Base-by-base conservation (phyloP, 371 early-diverging fungal species). In the Mortierella polycephala region DNA sequence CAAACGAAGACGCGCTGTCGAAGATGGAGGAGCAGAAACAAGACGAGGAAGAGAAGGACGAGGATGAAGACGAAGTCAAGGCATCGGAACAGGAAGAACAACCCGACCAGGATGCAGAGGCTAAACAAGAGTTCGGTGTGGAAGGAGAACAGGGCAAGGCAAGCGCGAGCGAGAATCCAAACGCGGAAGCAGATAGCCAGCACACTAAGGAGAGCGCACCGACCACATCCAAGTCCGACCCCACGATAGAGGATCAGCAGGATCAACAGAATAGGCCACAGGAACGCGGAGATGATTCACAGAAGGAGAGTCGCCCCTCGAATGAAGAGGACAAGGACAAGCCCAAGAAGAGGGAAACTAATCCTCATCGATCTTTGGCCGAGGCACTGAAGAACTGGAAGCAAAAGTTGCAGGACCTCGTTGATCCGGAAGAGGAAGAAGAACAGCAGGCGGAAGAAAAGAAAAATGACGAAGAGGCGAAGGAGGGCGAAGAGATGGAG, bases 341-440 rank as follows among this genome's bases (percentile, higher is more conserved):
- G 57, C 73, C 81, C 55, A 74, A 64, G 63, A 81, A 81, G 60
- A 67, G 52, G 20, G 81, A 86, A 56, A 83, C 87, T 41, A 91
- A 92, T 58, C 91, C 94, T 30, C 91, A 93, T 76, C 89, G 96
- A 62, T 93, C 92, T 39, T 81, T 97, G 44, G 96, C 95, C 46
- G 96, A 96, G 75, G 96, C 96, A 8, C 81, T 95, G 62, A 93
- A 96, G 75, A 91, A 91, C 79, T 96, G 96, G 96, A 90, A 92
- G 74, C 90, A 92, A 54, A 88, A 95, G 46, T 77, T 96, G 46
- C 89, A 93, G 46, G 85, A 90, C 66, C 81, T 93, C 39, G 80
- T 82, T 63, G 85, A 87, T 62, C 81, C 80, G 8, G 82, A 87
- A 20, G 84, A 87, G 46, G 74, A 81, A 0, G 83, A 60, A 57